Evolutionary conservation across 2,329 filamentous ascomycete genomes (phyloP).

Genomic region (Penicillium sp.): DNA sequence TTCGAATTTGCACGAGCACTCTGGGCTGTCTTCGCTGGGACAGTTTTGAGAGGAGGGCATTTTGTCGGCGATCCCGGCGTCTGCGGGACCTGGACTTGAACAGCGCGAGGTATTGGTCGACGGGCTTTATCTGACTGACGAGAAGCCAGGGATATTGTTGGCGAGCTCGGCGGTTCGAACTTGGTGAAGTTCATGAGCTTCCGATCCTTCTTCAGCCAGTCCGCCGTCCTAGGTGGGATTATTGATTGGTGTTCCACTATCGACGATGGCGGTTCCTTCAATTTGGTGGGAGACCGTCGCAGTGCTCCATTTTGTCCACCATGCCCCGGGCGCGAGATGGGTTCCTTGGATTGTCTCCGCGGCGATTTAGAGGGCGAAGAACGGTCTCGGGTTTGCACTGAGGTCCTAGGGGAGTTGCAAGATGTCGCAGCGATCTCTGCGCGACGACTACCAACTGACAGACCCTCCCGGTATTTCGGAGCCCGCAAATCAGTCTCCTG

Average conservation of each 20-base stretch:
- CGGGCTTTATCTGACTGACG: constrained; percentile 21
- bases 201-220: constrained; percentile 35
- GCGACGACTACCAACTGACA: constrained; percentile 1
- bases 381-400: background rate
- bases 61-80: constrained; percentile 3
- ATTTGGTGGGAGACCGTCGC: constrained; percentile 4
- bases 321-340: background rate
- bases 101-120: background rate
- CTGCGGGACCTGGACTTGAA: constrained; percentile 7
- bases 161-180: constrained; percentile 40
- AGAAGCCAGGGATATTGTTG: constrained; percentile 28
- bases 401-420: background rate
- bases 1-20: background rate
- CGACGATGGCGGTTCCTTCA: background rate
- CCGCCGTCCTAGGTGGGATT: background rate
- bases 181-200: constrained; percentile 30
- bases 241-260: constrained; percentile 4
- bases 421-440: background rate
- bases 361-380: background rate
- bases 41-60: background rate
- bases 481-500: constrained; percentile 31
- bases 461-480: constrained; percentile 21
- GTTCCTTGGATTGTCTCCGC: background rate
- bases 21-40: background rate
- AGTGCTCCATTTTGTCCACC: background rate